phyloP scores from a whole-genome alignment of 2,329 filamentous ascomycete species.

The Colletotrichum limetticola region DNA sequence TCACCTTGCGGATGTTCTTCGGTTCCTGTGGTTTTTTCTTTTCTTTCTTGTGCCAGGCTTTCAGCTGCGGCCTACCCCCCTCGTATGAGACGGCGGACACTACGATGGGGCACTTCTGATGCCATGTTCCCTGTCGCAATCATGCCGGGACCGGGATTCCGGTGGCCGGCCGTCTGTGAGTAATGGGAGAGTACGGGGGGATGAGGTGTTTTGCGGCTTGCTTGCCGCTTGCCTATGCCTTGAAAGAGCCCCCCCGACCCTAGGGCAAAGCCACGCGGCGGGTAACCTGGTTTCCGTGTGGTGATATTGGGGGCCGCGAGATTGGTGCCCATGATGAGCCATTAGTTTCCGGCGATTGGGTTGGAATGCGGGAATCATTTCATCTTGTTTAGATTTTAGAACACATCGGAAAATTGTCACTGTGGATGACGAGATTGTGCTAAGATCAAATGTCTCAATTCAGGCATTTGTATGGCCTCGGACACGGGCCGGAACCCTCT shows the following conservation, averaged over 20 bases:
- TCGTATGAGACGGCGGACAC: conserved; percentile 3
- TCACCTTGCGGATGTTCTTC: not conserved
- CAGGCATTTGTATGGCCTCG: not conserved
- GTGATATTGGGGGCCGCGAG: conserved; percentile 1
- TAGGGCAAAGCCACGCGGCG: not conserved
- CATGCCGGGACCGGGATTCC: conserved; percentile 17
- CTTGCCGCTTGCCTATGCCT: no score
- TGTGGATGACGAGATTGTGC: not conserved
- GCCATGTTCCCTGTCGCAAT: conserved; percentile 2
- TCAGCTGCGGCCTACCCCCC: not conserved
- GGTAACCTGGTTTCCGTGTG: not conserved
- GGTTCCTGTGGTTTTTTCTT: not conserved
- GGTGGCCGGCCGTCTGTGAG: conserved; percentile 11
- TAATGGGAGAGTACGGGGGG: not conserved
- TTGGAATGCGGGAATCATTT: not conserved
- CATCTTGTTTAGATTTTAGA: not conserved
- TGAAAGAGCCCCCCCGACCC: not conserved
- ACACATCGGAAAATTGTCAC: not conserved
- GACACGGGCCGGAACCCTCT: not conserved
- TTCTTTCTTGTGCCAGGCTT: not conserved
- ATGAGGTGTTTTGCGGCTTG: no score
- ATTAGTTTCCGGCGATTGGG: not conserved
- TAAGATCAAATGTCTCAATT: not conserved
- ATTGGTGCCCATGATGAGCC: not conserved
- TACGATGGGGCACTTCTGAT: not conserved